phyloP scores from a whole-genome alignment of 176 grass and related monocot species.

The Cenchrus fungigraminus region DNA sequence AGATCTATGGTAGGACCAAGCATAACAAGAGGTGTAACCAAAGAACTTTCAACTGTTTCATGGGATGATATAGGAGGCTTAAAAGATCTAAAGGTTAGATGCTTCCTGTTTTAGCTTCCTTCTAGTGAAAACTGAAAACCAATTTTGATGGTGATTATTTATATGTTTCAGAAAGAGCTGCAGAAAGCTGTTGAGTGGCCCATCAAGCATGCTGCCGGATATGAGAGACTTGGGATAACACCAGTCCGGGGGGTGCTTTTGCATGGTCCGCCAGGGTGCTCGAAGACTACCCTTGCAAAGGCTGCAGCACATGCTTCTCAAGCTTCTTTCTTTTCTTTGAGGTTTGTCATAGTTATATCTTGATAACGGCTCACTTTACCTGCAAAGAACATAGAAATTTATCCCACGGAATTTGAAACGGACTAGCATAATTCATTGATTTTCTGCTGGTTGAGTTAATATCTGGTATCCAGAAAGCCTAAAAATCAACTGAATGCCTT shows the following conservation, averaged over 20 bases:
- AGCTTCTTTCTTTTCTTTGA: constrained; percentile 97
- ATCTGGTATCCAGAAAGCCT: background rate
- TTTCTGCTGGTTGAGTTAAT: constrained; percentile 7
- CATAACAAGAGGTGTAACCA: constrained; percentile 77
- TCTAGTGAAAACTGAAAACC: constrained; percentile 9
- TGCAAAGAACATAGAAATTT: background rate
- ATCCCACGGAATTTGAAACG: background rate
- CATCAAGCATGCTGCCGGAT: constrained; percentile 75
- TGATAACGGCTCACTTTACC: background rate
- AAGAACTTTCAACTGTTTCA: constrained; percentile 70
- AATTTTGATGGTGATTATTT: constrained; percentile 34
- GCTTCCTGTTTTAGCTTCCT: constrained; percentile 28
- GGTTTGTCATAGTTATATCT: constrained; percentile 39
- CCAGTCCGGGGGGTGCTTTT: constrained; percentile 86
- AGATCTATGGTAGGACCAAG: constrained; percentile 67
- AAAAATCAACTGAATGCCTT: constrained; percentile 14
- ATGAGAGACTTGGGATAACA: constrained; percentile 80
- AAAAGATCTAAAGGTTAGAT: constrained; percentile 76
- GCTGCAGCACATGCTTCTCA: constrained; percentile 86
- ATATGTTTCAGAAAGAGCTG: constrained; percentile 72
- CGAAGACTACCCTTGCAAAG: constrained; percentile 86
- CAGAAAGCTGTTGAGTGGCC: constrained; percentile 92
- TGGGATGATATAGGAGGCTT: constrained; percentile 98
- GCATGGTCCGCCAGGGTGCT: constrained; percentile 91
- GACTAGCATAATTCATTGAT: background rate